Evolutionary conservation across 2,329 filamentous ascomycete species (phyloP).

Genomic region (Pseudocercospora macadamiae): DNA sequence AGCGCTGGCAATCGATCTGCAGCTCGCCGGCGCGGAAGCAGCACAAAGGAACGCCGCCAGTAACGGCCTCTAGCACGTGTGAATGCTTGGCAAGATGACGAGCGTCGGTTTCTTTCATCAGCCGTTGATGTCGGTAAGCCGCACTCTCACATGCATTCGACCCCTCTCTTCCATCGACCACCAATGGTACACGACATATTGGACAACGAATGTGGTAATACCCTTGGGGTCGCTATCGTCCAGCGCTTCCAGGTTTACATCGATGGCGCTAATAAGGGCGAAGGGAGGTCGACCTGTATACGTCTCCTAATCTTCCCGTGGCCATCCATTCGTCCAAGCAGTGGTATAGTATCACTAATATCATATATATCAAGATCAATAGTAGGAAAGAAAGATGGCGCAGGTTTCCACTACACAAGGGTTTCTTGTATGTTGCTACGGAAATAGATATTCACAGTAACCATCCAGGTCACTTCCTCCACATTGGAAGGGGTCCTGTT

Average conservation of each 20-base stretch:
- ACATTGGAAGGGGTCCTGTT: background rate
- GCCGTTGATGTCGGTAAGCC: background rate
- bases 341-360: background rate
- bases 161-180: background rate
- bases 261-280: too few species aligned
- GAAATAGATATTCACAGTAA: background rate
- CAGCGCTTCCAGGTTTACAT: too few species aligned
- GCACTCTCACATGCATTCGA: background rate
- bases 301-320: background rate
- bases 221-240: background rate
- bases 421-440: conserved; percentile 4
- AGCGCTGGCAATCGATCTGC: background rate
- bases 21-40: background rate
- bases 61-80: conserved; percentile 3
- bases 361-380: too few species aligned
- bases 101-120: background rate
- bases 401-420: background rate
- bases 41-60: background rate
- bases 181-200: conserved; percentile 1
- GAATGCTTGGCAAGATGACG: conserved; percentile 5
- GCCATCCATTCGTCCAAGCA: background rate
- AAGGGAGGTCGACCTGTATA: background rate
- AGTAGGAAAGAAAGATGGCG: background rate
- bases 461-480: background rate
- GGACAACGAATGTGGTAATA: background rate